phyloP scores from a whole-genome alignment of 805 yeast genomes.

The Wickerhamiella vanderwaltii region DNA sequence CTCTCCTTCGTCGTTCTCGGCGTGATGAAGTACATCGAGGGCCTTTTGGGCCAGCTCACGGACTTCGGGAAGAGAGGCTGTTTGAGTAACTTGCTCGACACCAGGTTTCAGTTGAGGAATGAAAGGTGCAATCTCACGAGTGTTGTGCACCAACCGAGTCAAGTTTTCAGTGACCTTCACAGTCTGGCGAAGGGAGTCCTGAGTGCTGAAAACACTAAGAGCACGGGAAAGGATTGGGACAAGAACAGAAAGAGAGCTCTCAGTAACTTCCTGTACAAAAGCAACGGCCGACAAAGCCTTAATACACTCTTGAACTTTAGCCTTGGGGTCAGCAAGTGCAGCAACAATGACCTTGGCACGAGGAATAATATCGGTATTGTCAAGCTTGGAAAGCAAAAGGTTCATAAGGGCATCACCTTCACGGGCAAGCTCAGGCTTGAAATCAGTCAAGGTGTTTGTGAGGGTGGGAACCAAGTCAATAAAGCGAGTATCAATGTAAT shows the following conservation, averaged over 20 bases:
- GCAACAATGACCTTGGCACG: conserved; percentile 74
- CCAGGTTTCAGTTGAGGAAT: conserved; percentile 88
- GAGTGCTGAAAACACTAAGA: conserved; percentile 74
- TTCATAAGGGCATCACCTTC: conserved; percentile 64
- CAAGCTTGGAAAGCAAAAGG: conserved; percentile 67
- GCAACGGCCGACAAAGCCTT: conserved; percentile 85
- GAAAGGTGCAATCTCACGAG: conserved; percentile 76
- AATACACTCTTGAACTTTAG: conserved; percentile 75
- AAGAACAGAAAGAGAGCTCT: conserved; percentile 78
- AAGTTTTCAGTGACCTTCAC: conserved; percentile 91
- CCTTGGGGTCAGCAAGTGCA: conserved; percentile 76
- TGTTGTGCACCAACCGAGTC: conserved; percentile 89
- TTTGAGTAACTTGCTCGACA: conserved; percentile 70
- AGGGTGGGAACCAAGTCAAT: conserved; percentile 68
- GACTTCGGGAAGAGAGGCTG: conserved; percentile 92
- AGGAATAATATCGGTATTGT: conserved; percentile 82
- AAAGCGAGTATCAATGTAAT: conserved; percentile 71
- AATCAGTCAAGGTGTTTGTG: conserved; percentile 84
- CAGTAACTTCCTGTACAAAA: conserved; percentile 96
- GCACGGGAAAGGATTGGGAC: conserved; percentile 91
- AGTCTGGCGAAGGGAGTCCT: conserved; percentile 92
- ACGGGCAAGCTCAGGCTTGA: conserved; percentile 89
- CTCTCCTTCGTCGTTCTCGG: conserved; percentile 64
- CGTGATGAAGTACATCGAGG: conserved; percentile 64
- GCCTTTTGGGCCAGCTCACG: conserved; percentile 89